These are phyloP conservation scores for Alternaria triticimaculans DNA, from an alignment of 2,329 filamentous ascomycete species.

Conservation along the genomic window DNA sequence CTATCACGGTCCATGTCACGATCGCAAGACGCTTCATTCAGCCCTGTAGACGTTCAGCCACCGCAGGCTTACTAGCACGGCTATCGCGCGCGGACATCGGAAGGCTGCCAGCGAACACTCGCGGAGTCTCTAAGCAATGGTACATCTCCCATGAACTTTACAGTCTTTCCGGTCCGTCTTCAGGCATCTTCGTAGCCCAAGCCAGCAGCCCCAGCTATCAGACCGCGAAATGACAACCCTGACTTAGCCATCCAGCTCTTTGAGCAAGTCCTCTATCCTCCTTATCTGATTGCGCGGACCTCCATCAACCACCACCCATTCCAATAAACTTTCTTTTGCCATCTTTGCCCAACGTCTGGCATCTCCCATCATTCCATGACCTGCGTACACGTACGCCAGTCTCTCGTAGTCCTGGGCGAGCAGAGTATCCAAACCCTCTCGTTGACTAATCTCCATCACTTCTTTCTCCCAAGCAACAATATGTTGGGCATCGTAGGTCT, in stretches of 20 bases:
- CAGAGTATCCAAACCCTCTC: slow-evolving; percentile 28
- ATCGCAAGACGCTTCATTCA: background rate
- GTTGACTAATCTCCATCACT: slow-evolving; percentile 26
- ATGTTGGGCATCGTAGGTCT: slow-evolving; percentile 30
- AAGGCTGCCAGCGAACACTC: background rate
- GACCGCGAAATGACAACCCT: background rate
- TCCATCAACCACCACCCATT: slow-evolving; percentile 30
- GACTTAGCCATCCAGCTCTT: slow-evolving; percentile 19
- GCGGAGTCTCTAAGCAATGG: background rate
- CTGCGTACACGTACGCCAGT: slow-evolving; percentile 35
- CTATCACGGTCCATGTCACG: background rate
- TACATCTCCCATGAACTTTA: background rate
- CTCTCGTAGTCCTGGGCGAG: slow-evolving; percentile 32
- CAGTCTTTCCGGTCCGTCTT: background rate
- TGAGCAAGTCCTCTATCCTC: slow-evolving; percentile 25
- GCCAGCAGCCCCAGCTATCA: background rate
- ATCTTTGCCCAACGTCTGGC: slow-evolving; percentile 27
- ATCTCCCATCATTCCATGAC: slow-evolving; percentile 19
- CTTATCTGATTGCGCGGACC: slow-evolving; percentile 17
- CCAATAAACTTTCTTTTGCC: slow-evolving; percentile 24
- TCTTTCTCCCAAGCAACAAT: slow-evolving; percentile 34
- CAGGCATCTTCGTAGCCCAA: background rate
- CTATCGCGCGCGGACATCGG: background rate
- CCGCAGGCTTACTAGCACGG: background rate
- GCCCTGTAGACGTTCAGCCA: background rate